Evolutionary conservation across 2,329 filamentous ascomycete species (phyloP).

Genomic region (Ampelomyces quisqualis): DNA sequence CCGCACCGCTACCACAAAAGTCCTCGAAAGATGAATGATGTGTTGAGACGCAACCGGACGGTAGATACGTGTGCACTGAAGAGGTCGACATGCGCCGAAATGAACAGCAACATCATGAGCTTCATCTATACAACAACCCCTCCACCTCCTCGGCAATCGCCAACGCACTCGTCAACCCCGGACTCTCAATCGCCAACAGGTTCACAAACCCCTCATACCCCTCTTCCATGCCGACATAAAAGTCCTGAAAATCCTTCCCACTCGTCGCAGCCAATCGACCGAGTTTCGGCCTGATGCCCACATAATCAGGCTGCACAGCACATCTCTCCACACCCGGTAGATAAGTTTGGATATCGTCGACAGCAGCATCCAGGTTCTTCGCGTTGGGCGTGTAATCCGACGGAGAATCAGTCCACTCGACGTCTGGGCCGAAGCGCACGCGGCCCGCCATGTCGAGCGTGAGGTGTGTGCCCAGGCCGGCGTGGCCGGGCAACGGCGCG

Average conservation of each 20-base stretch:
- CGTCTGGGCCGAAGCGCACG: slow-evolving; percentile 89
- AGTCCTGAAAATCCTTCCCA: slow-evolving; percentile 74
- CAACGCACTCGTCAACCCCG: slow-evolving; percentile 81
- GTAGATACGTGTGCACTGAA: no score
- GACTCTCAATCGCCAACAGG: slow-evolving; percentile 88
- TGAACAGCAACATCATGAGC: no score
- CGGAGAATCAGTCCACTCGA: slow-evolving; percentile 82
- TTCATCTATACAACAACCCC: slow-evolving; percentile 52
- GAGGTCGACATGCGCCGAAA: no score
- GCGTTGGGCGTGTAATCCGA: slow-evolving; percentile 68
- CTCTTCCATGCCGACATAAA: slow-evolving; percentile 74
- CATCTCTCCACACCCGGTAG: slow-evolving; percentile 69
- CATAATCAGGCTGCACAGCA: slow-evolving; percentile 77
- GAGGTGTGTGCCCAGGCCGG: slow-evolving; percentile 86
- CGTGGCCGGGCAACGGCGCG: slow-evolving; percentile 76
- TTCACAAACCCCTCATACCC: slow-evolving; percentile 84
- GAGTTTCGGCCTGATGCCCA: slow-evolving; percentile 88
- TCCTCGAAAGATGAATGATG: no score
- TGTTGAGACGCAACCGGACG: no score
- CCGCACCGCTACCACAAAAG: no score
- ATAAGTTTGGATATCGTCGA: slow-evolving; percentile 75
- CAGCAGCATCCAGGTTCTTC: slow-evolving; percentile 63
- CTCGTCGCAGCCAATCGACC: slow-evolving; percentile 61
- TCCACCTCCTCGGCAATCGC: slow-evolving; percentile 81
- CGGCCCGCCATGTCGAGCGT: slow-evolving; percentile 85